Base-by-base conservation (phyloP, 2,329 filamentous ascomycete genomes). In the Phialocephala sp. region DNA sequence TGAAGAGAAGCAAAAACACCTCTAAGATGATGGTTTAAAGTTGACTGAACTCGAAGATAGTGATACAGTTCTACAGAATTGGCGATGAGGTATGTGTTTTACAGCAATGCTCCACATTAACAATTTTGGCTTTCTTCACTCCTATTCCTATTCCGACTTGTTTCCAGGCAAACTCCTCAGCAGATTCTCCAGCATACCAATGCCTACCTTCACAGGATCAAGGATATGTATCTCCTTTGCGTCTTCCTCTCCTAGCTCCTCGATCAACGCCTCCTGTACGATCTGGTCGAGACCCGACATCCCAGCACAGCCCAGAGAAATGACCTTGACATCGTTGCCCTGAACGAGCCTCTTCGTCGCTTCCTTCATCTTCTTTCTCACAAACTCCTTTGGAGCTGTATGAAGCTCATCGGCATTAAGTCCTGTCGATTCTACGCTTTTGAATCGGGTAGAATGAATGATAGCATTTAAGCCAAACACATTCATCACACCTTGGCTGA, bases 281-380 rank as follows among this genome's bases (percentile, higher is more conserved):
- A 89, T 89, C 47, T 87, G 82, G 72, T 95, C 91, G 79, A 97
- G 84, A 0, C 93, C 94, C 0, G 90, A 89, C 94, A 97, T 97
- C 0, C 93, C 94, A 2, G 92, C 94, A 76, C 94, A 97, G 0
- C 94, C 94, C 81, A 97, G 85, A 73, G 92, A 91, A 8, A 97
- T 86, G 27, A 89, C 91, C 4, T 83, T 81, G 0, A 94, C 85
- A 3, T 82, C 80, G 0, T 83, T 80, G 14, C 81, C 81, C 8
- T 75, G 76, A 35, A 97, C 78, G 32, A 97, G 79, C 59, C 84
- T 81, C 76, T 84, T 86, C 0, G 92, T 91, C 0, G 93, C 93
- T 18, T 87, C 83, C 70, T 84, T 88, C 75, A 97, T 87, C 73
- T 87, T 88, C 66, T 76, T 76, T 43, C 82, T 81, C 43, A 97